Evolutionary conservation across 768 basidiomycete species (phyloP).

Genomic region (Leccinum disarticulatum): DNA sequence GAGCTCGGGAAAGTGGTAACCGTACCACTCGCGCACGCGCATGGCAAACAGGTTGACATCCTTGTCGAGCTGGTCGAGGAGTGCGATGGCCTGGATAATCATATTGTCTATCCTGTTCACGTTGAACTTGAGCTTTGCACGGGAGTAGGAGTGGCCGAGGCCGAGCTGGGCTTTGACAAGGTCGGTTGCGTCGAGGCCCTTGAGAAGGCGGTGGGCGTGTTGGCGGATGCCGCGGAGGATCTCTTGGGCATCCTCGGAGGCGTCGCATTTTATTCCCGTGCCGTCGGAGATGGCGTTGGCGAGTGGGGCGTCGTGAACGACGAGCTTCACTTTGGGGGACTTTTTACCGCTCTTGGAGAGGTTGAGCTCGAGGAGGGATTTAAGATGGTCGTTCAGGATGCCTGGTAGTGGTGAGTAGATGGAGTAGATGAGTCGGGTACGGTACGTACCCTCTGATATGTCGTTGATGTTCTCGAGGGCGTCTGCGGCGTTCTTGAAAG

Average conservation of each 20-base stretch:
- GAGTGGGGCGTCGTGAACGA: slow-evolving; percentile 73
- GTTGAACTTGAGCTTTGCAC: slow-evolving; percentile 97
- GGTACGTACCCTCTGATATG: slow-evolving; percentile 81
- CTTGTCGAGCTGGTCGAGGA: slow-evolving; percentile 98
- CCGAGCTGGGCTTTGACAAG: slow-evolving; percentile 93
- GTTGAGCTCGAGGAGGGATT: slow-evolving; percentile 84
- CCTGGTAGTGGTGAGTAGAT: slow-evolving; percentile 43
- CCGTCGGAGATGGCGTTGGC: slow-evolving; percentile 76
- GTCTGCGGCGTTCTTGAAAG: slow-evolving; percentile 91
- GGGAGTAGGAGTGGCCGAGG: slow-evolving; percentile 95
- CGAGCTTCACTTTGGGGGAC: slow-evolving; percentile 67
- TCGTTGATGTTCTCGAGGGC: slow-evolving; percentile 96
- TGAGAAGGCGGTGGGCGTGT: slow-evolving; percentile 87
- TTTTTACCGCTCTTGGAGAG: slow-evolving; percentile 69
- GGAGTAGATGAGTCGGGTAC: not conserved
- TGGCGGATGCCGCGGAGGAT: slow-evolving; percentile 90
- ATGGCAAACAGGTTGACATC: slow-evolving; percentile 99
- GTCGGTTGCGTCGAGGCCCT: slow-evolving; percentile 85
- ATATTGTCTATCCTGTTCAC: slow-evolving; percentile 97
- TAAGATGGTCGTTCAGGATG: slow-evolving; percentile 80
- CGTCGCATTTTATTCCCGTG: slow-evolving; percentile 73
- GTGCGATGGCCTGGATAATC: slow-evolving; percentile 99
- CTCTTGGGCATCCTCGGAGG: slow-evolving; percentile 77
- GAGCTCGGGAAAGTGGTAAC: slow-evolving; percentile 98
- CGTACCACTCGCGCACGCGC: slow-evolving; percentile 99